Base-by-base conservation (phyloP, 768 basidiomycete species). In the Fistulinella prunicolor region DNA sequence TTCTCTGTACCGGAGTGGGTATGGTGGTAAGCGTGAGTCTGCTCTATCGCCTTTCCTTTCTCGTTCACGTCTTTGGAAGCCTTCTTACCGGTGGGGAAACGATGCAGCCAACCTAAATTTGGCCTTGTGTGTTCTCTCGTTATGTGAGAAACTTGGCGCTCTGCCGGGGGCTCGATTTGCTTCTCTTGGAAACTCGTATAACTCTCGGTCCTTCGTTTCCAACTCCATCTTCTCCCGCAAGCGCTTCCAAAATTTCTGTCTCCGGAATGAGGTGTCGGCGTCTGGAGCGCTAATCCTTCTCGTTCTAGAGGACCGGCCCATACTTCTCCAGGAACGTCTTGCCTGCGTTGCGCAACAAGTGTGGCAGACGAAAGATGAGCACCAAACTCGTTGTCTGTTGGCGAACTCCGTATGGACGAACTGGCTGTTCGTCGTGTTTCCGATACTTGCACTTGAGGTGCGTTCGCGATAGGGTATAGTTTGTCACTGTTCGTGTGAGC, bases 281-380 rank as follows among this genome's bases (percentile, higher is more conserved):
- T 64, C 59, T 10, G 73, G 57, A 32, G 72, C 0, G 81, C 81
- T 22, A 89, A 63, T 0, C 87, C 87, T 34, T 80, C 82, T 40
- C 73, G 77, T 63, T 90, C 88, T 40, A 75, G 63, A 0, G 79
- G 76, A 45, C 79, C 80, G 55, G 89, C 83, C 60, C 74, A 85
- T 40, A 69, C 72, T 32, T 75, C 74, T 32, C 77, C 81, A 0
- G 78, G 78, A 4, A 80, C 67, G 14, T 69, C 55, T 30, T 66
- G 69, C 1, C 69, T 68, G 53, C 62, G 64, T 13, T 54, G 42
- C 7, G 44, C 56, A 8, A 61, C 59, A 9, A 59, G 56, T 1
- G 61, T 57, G 24, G 44, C 39, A 21, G 49, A 46, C 3, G 57
- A 57, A 7, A 46, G 50, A 34, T 16, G 36, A 9, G 6, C 13